Evolutionary conservation across 129 eudicot species (phyloP).

Genomic region (Flaveria bidentis): DNA sequence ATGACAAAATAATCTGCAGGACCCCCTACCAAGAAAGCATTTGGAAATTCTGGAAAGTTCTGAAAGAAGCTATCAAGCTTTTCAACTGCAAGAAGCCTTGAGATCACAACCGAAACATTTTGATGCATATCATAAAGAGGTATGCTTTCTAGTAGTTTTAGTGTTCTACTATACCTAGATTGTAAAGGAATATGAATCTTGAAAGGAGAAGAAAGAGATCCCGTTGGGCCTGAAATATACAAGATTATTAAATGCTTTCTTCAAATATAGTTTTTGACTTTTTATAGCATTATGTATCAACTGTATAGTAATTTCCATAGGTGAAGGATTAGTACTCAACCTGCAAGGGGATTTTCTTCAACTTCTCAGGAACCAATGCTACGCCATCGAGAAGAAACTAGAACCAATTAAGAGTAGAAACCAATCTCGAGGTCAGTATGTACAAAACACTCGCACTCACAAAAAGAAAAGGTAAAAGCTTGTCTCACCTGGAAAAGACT

Average conservation of each 20-base stretch:
- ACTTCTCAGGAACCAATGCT: constrained; percentile 59
- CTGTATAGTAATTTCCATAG: neutral
- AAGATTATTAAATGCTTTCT: neutral
- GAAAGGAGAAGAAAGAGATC: constrained; percentile 93
- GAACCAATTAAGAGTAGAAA: constrained; percentile 19
- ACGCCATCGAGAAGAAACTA: constrained; percentile 92
- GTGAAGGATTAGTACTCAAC: constrained; percentile 33
- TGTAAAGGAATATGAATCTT: constrained; percentile 72
- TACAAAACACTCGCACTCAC: neutral
- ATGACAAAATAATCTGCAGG: constrained; percentile 76
- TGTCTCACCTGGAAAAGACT: constrained; percentile 75
- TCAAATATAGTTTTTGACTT: too few relatives aligned
- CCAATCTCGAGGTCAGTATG: neutral
- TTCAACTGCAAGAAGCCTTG: constrained; percentile 49
- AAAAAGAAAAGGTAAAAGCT: constrained; percentile 18
- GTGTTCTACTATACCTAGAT: constrained; percentile 48
- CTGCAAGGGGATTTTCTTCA: constrained; percentile 82
- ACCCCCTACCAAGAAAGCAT: constrained; percentile 85
- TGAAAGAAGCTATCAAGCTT: constrained; percentile 66
- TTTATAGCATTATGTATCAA: neutral
- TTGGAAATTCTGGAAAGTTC: constrained; percentile 75
- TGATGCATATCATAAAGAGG: neutral
- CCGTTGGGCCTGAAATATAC: constrained; percentile 65
- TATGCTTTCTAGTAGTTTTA: neutral
- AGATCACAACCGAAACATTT: constrained; percentile 14